These are phyloP conservation scores for Escovopsis weberi DNA, from an alignment of 2,329 filamentous ascomycete genomes.

Conservation along the genomic window DNA sequence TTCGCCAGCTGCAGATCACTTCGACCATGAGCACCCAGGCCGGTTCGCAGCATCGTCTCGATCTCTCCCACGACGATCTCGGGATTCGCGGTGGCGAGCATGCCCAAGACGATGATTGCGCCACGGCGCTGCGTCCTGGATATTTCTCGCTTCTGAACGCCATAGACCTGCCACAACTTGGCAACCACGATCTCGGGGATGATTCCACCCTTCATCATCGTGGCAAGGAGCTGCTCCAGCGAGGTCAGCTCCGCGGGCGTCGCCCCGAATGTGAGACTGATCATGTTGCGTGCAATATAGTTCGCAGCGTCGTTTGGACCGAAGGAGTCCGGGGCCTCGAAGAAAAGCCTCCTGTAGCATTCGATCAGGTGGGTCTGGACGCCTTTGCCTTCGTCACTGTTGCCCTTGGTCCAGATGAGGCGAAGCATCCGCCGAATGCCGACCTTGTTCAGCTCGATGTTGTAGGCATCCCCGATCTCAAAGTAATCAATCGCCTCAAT, in stretches of 20 bases:
- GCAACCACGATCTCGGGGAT: conserved; percentile 74
- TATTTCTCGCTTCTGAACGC: conserved; percentile 84
- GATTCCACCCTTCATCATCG: conserved; percentile 91
- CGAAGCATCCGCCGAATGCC: conserved; percentile 93
- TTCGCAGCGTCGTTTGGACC: conserved; percentile 81
- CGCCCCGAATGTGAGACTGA: conserved; percentile 90
- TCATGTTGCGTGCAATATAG: conserved; percentile 96
- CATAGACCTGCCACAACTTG: conserved; percentile 96
- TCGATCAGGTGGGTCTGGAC: conserved; percentile 95
- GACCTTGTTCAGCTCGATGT: conserved; percentile 80
- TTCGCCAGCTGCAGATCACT: conserved; percentile 80
- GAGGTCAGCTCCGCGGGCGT: conserved; percentile 92
- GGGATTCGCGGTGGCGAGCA: conserved; percentile 85
- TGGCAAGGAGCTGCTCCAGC: conserved; percentile 83
- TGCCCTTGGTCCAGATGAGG: conserved; percentile 98
- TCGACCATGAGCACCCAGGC: conserved; percentile 66
- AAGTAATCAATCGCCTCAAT: conserved; percentile 99
- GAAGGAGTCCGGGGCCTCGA: conserved; percentile 84
- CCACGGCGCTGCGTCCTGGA: conserved; percentile 82
- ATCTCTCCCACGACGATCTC: conserved; percentile 92
- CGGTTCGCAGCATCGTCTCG: conserved; percentile 84
- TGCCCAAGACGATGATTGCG: conserved; percentile 89
- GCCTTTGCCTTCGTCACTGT: conserved; percentile 96
- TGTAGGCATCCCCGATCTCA: conserved; percentile 87
- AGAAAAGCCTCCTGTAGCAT: conserved; percentile 90